Evolutionary conservation across 768 basidiomycete species (phyloP), one percentile per base, ranked within the genome.

Genomic region (Mrakia blollopis): DNA sequence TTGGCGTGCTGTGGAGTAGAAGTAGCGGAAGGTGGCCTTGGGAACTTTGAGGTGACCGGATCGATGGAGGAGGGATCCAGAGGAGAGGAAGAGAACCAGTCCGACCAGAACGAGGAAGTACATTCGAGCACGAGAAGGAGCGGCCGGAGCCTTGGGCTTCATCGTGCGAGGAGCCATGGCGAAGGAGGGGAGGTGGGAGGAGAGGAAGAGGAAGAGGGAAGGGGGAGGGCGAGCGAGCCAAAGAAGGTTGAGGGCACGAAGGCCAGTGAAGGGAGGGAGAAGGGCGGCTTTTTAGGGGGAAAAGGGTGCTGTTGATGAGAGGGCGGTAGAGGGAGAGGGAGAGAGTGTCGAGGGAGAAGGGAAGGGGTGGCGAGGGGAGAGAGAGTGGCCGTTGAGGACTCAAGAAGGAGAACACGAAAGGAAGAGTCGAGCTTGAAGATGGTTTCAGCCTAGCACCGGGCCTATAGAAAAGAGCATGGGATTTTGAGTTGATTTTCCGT

Each of bases 101-200:
- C 52, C 50, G 32, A 35, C 35, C 14, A 57, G 52, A 14, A 37
- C 32, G 32, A 52, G 30, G 32, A 60, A 28, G 28, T 52, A 52
- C 14, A 28, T 50, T 41, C 47, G 50, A 28, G 69, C 28, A 30
- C 69, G 69, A n/a, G 69, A 54, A 8, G 69, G 41, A 1, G 69
- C 28, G 41, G 28, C 21, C 3, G 47, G 25, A 0, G 28, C 8
- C 47, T 71, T 71, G 50, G 69, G 44, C 28, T 47, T 71, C 69
- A 71, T 71, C n/a, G 69, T 71, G 11, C 69, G 69, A 28, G 69
- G 69, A 28, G 69, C 69, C 69, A 71, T 71, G 13, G 11, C 8
- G 68, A n/a, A 39, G 39, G 68, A 44, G n/a, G n/a, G n/a, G n/a
- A 28, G 67, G 67, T 8, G 68, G 39, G 41, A 28, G 44, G 71